Percentiles rank a stretch among this genome's conserved stretches.
Evolutionary conservation across 2,329 filamentous ascomycete species (phyloP).

Genomic region (Septoria linicola): DNA sequence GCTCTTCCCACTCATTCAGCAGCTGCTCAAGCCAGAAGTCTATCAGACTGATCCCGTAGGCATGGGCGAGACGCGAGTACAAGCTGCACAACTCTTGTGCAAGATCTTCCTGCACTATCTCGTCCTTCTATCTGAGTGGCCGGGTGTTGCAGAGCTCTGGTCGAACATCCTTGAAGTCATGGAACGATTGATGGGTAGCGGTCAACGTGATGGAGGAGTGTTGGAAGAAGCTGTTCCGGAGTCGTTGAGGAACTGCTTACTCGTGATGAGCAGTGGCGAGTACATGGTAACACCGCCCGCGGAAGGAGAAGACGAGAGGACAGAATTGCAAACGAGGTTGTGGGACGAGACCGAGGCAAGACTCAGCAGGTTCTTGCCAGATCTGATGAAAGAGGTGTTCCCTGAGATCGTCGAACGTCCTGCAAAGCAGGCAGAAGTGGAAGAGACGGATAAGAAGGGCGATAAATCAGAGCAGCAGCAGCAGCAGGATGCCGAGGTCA

Average conservation of each 20-base stretch:
- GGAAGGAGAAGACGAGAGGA: constrained; percentile 43
- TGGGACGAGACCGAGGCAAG: constrained; percentile 63
- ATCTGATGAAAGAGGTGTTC: constrained; percentile 60
- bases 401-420: constrained; percentile 42
- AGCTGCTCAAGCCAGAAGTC: constrained; percentile 88
- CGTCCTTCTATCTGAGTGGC: constrained; percentile 77
- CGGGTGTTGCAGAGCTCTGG: constrained; percentile 90
- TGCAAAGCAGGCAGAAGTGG: not conserved
- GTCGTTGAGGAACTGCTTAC: constrained; percentile 89
- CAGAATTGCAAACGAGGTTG: constrained; percentile 51
- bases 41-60: constrained; percentile 87
- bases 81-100: constrained; percentile 85
- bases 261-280: constrained; percentile 90
- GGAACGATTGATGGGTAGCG: constrained; percentile 93
- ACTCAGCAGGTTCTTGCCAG: constrained; percentile 60
- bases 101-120: constrained; percentile 96
- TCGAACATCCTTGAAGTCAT: constrained; percentile 90
- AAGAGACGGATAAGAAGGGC: not conserved
- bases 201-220: constrained; percentile 63
- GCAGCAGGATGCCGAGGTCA: not conserved
- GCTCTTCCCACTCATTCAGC: constrained; percentile 83
- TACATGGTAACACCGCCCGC: constrained; percentile 65
- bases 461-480: not conserved
- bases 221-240: constrained; percentile 94
- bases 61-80: constrained; percentile 93